phyloP scores from a whole-genome alignment of 1,139 yeast species.

The Taphrina wiesneri region DNA sequence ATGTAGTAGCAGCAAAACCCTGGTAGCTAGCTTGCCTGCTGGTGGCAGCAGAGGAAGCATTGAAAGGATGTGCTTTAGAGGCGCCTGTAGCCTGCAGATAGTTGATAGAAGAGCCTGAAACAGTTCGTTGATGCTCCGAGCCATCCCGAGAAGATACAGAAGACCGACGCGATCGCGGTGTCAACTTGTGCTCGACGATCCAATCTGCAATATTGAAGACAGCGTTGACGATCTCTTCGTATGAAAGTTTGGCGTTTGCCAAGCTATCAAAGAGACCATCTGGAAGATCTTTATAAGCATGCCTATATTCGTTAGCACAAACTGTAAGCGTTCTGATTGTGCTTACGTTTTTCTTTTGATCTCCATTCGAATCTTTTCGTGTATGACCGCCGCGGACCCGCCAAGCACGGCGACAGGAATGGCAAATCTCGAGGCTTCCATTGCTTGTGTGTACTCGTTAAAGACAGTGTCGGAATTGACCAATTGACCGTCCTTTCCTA shows the following conservation, averaged over 20 bases:
- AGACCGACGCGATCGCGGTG: slow-evolving; percentile 12
- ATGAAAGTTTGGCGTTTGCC: not conserved
- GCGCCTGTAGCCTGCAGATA: not conserved
- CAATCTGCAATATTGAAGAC: slow-evolving; percentile 21
- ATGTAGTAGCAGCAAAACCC: not conserved
- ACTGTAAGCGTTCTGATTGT: not conserved
- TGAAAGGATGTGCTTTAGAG: not conserved
- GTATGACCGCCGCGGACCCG: slow-evolving; percentile 8
- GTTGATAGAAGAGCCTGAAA: not conserved
- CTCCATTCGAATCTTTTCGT: slow-evolving; percentile 7
- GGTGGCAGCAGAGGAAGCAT: slow-evolving; percentile 3
- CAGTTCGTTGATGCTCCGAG: not conserved
- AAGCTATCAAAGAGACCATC: slow-evolving; percentile 24
- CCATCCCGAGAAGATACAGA: slow-evolving; percentile 10
- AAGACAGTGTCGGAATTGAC: slow-evolving; percentile 24
- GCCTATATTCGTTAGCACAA: slow-evolving; percentile 2
- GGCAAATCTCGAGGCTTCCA: slow-evolving; percentile 15
- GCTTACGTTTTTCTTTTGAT: slow-evolving; percentile 3
- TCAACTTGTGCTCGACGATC: slow-evolving; percentile 23
- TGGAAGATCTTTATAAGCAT: slow-evolving; percentile 16
- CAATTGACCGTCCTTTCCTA: slow-evolving; percentile 8
- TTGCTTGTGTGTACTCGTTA: slow-evolving; percentile 10
- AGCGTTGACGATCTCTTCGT: not conserved
- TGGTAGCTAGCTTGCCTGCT: slow-evolving; percentile 12
- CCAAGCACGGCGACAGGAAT: slow-evolving; percentile 27